Conservation (phyloP, 2,329 filamentous ascomycete species). For the Tympanopsis confertula region DNA sequence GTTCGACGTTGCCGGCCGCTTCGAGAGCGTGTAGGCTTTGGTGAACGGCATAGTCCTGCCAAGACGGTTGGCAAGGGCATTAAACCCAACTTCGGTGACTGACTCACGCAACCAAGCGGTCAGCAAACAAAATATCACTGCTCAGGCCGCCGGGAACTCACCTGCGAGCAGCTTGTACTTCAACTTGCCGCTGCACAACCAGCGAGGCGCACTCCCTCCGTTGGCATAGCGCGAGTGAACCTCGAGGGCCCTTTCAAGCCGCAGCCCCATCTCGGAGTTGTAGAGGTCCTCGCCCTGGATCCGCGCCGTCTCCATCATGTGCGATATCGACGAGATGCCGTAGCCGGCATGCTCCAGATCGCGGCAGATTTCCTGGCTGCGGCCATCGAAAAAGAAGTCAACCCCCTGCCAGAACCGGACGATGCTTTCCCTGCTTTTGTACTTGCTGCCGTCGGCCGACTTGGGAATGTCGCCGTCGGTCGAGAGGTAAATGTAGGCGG, state of each 20-base stretch:
- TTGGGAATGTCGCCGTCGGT: constrained; percentile 9
- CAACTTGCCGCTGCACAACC: not conserved
- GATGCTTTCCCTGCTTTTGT: constrained; percentile 3
- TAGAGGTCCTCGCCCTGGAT: constrained; percentile 14
- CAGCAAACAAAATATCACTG: constrained; percentile 6
- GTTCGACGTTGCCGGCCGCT: constrained; percentile 8
- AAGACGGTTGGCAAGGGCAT: constrained; percentile 9
- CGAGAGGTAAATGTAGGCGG: constrained; percentile 13
- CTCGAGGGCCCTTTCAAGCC: constrained; percentile 9
- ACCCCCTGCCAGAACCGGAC: constrained; percentile 6
- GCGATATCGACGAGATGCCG: constrained; percentile 12
- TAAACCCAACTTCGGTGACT: constrained; percentile 13
- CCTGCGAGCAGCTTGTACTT: not conserved
- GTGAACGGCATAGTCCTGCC: constrained; percentile 11
- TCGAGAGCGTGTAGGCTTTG: constrained; percentile 5
- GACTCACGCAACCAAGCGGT: constrained; percentile 4
- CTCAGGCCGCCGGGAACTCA: constrained; percentile 9
- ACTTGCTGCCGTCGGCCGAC: constrained; percentile 4
- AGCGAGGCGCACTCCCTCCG: not conserved
- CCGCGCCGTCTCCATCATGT: constrained; percentile 13
- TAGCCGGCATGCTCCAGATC: constrained; percentile 14
- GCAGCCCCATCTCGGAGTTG: constrained; percentile 7
- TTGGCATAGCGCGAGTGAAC: constrained; percentile 9
- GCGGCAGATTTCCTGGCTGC: constrained; percentile 15
- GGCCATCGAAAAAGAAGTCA: constrained; percentile 5